Evolutionary conservation across 2,329 filamentous ascomycete genomes (phyloP).

Genomic region (Aureobasidium sp.): DNA sequence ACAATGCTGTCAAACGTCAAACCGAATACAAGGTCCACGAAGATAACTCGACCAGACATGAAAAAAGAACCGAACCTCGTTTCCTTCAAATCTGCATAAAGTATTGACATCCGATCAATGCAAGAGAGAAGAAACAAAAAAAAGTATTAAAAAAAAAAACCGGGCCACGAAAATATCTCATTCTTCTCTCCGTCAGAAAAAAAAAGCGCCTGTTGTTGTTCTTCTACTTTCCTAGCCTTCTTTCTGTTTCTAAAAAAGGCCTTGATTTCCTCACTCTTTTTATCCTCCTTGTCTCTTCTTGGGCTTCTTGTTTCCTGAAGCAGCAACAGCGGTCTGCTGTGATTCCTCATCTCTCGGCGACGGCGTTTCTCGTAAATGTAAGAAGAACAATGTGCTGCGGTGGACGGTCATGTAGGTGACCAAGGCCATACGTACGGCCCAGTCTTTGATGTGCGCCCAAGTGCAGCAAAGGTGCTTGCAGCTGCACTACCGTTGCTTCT

Average conservation of each 20-base stretch:
- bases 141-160: not conserved
- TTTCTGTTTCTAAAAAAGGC: not conserved
- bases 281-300: not conserved
- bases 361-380: constrained; percentile 12
- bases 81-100: constrained; percentile 1
- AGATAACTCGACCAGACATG: not conserved
- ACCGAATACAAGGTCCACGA: not conserved
- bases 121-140: not conserved
- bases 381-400: not conserved
- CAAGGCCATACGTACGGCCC: not conserved
- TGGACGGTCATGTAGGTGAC: not conserved
- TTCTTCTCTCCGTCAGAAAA: not conserved
- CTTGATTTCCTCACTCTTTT: not conserved
- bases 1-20: not conserved
- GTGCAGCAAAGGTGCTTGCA: not conserved
- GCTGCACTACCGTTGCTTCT: constrained; percentile 60
- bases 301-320: not conserved
- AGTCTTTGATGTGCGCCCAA: not conserved
- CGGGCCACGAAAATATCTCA: not conserved
- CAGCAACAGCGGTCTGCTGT: not conserved
- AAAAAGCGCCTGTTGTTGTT: not conserved
- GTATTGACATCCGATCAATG: not conserved
- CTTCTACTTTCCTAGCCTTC: not conserved
- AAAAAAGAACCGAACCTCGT: not conserved
- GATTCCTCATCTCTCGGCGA: constrained; percentile 10